Evolutionary conservation across 805 yeast genomes (phyloP), one percentile per base, ranked within the genome.

Genomic region (Wickerhamiella galacta): DNA sequence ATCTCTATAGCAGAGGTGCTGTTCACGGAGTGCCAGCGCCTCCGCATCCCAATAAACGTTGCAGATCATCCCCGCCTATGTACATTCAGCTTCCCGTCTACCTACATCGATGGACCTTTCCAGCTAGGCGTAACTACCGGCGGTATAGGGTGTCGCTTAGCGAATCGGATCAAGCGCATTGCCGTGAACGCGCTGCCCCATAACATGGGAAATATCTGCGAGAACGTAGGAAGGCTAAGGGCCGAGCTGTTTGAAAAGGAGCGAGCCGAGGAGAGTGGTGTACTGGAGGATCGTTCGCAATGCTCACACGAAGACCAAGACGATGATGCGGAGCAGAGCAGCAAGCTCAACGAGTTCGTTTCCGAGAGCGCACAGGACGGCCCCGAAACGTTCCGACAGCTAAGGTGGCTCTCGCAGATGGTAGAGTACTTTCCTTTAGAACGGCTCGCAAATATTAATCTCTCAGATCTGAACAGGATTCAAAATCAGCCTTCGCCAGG

Each of bases 131-230:
- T 85, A 7, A 72, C 87, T 3, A 85, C 95, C 0, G 68, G 74
- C 17, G 93, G 94, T 0, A 78, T 78, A 54, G 95, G 95, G 4
- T 85, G 95, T 57, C 70, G 81, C 32, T 58, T 85, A 32, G 93
- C 94, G 1, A 68, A 73, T 34, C 63, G 93, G 44, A 66, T 85
- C 44, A 77, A 73, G 45, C 60, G 95, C 40, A 92, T 79, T 39
- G 69, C 71, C 1, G 60, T 68, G 20, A 45, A 44, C 23, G 54
- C 64, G 4, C 57, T 85, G 29, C 95, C 95, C 0, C 43, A 59
- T 3, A 70, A 82, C 45, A 66, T 85, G 15, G 85, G 75, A 14
- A 64, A 63, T 16, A 68, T 80, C 2, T 75, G 93, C 42, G 54
- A 58, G 11, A 72, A 71, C 35, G 68, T 85, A 30, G 93, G 94